Evolutionary conservation across 148 eudicot species (phyloP).

Genomic region (Diospyros kaki): DNA sequence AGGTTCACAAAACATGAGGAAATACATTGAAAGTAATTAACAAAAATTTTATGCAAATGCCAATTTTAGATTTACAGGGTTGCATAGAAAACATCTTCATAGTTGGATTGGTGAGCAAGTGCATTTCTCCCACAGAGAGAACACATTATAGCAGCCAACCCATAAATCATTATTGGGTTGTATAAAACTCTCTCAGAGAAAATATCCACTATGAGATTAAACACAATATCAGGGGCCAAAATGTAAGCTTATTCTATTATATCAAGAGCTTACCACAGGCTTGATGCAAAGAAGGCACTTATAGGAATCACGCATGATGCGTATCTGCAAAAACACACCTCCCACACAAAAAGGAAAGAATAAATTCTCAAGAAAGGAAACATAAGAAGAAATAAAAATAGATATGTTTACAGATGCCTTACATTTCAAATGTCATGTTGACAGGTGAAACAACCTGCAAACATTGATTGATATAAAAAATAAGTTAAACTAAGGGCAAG

Average conservation of each 20-base stretch:
- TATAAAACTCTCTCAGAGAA: neutral
- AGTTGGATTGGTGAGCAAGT: neutral
- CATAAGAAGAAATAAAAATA: neutral
- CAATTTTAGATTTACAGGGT: neutral
- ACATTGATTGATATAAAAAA: neutral
- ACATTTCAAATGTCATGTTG: slow-evolving; percentile 70
- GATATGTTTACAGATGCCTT: slow-evolving; percentile 19
- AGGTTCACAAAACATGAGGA: neutral
- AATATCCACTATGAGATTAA: neutral
- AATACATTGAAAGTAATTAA: neutral
- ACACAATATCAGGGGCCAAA: neutral
- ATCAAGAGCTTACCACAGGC: slow-evolving; percentile 60
- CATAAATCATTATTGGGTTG: neutral
- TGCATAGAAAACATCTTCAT: neutral
- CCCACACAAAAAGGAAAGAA: neutral
- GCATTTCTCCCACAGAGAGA: neutral
- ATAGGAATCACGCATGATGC: slow-evolving; percentile 80
- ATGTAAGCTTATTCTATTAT: neutral
- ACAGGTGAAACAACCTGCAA: slow-evolving; percentile 66
- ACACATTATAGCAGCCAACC: neutral
- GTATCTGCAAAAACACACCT: slow-evolving; percentile 41
- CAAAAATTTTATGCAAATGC: neutral
- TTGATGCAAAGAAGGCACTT: slow-evolving; percentile 92
- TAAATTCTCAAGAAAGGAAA: neutral
- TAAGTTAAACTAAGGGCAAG: neutral